Evolutionary conservation across 2,329 filamentous ascomycete genomes (phyloP), one percentile per base, ranked within the genome.

Genomic region (Lachnellula suecica): DNA sequence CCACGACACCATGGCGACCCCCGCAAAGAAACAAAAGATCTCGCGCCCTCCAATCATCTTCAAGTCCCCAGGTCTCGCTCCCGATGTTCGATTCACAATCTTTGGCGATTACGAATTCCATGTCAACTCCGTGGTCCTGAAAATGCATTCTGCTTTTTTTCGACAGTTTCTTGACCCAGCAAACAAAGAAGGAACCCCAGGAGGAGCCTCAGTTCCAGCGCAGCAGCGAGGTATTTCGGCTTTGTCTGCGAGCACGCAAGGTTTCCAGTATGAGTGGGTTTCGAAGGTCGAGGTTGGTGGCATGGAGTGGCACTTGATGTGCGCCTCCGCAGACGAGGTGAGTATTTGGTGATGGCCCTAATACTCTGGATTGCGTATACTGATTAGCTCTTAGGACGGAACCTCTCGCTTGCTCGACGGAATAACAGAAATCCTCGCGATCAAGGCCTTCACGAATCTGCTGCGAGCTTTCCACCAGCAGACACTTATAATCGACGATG

Each of bases 101-200:
- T 35, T 35, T 5, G 4, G 8, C 31, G 13, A n/a, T 2, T 5
- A n/a, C 2, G 31, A 35, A 35, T 1, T 44, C 11, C 41, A n/a
- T 6, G 15, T n/a, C n/a, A 11, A 19, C 15, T 17, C 35, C 7
- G 13, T 17, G 7, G 13, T 15, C 5, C 31, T 22, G 42, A 43
- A 8, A 43, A 34, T 51, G 9, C 41, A 51, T 34, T 24, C 38
- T 1, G 23, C 40, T 15, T 51, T 46, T 20, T 51, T 51, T 35
- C 29, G 24, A 11, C 23, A 29, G n/a, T 51, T 51, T n/a, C 43
- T 51, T 3, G 49, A 51, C 13, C 37, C 50, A 1, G 20, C 37
- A n/a, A 35, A 52, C 25, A 51, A 51, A 24, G 17, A 19, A 15
- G 10, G 13, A 17, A n/a, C n/a, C n/a, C n/a, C n/a, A n/a, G n/a